A percentile compares a stretch with the other conserved stretches of the same genome.
phyloP scores from a whole-genome alignment of 768 basidiomycete genomes.

The Mycena metata region DNA sequence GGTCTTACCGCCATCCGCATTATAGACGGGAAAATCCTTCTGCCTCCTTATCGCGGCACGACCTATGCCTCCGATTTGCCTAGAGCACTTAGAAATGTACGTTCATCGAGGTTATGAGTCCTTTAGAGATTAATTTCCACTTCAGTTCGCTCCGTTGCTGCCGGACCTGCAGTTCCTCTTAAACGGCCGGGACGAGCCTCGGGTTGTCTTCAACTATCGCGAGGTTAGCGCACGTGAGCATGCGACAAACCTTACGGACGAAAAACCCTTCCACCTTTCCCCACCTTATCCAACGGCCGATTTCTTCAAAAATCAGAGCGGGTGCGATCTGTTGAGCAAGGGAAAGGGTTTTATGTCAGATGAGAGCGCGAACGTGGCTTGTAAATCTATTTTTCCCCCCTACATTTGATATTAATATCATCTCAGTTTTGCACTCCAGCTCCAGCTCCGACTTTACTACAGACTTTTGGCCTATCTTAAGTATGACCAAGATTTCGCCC shows the following conservation, averaged over 20 bases:
- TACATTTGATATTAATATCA: background rate
- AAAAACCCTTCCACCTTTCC: conserved; percentile 27
- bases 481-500: conserved; percentile 33
- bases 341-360: conserved; percentile 23
- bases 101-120: background rate
- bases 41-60: conserved; percentile 34
- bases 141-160: conserved; percentile 27
- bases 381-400: conserved; percentile 12
- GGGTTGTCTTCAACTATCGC: conserved; percentile 34
- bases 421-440: conserved; percentile 29
- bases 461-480: conserved; percentile 35
- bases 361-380: conserved; percentile 20
- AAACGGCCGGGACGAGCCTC: conserved; percentile 40
- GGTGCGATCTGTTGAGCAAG: conserved; percentile 19
- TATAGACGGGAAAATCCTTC: conserved; percentile 20
- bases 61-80: conserved; percentile 20
- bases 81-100: conserved; percentile 12
- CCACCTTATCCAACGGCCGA: conserved; percentile 29
- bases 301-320: conserved; percentile 35
- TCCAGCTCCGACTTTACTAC: conserved; percentile 38
- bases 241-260: conserved; percentile 11
- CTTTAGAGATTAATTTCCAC: conserved; percentile 2
- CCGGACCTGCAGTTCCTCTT: conserved; percentile 37
- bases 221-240: conserved; percentile 7
- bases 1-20: conserved; percentile 32